Conservation (phyloP, 2,329 filamentous ascomycete genomes). For the Aspergillus sp. region DNA sequence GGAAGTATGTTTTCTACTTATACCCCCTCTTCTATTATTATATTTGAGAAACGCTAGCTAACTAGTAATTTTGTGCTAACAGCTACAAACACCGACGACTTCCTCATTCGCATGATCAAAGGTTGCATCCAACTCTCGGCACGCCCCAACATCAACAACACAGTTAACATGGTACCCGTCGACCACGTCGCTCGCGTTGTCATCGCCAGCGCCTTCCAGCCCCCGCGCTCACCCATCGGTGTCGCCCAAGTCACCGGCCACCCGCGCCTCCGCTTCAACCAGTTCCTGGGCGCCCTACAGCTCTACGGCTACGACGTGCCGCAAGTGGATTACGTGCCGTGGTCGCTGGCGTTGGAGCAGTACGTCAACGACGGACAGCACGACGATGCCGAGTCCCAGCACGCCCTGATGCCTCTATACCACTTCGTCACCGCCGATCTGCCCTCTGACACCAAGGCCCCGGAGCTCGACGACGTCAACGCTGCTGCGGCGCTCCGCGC, state of each 20-base stretch:
- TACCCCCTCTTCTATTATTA: too few species aligned
- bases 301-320: conserved; percentile 65
- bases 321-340: conserved; percentile 58
- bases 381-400: conserved; percentile 53
- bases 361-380: conserved; percentile 55
- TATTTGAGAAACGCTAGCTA: too few species aligned
- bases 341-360: conserved; percentile 58
- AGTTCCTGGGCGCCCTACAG: conserved; percentile 63
- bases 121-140: conserved; percentile 71
- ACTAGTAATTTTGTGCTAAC: neutral
- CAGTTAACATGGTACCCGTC: conserved; percentile 83
- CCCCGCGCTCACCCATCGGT: conserved; percentile 45
- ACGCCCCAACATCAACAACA: conserved; percentile 72
- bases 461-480: conserved; percentile 66
- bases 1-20: conserved; percentile 40
- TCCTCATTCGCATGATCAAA: conserved; percentile 77
- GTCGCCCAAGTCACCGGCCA: conserved; percentile 75
- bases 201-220: conserved; percentile 62
- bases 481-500: conserved; percentile 55
- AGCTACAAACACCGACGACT: conserved; percentile 72
- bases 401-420: conserved; percentile 66
- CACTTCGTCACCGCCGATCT: conserved; percentile 64
- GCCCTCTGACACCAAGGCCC: conserved; percentile 61
- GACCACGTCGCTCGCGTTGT: conserved; percentile 75
- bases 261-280: conserved; percentile 67